phyloP scores from a whole-genome alignment of 202 grass and related monocot species.

The Cymbopogon flexuosus region DNA sequence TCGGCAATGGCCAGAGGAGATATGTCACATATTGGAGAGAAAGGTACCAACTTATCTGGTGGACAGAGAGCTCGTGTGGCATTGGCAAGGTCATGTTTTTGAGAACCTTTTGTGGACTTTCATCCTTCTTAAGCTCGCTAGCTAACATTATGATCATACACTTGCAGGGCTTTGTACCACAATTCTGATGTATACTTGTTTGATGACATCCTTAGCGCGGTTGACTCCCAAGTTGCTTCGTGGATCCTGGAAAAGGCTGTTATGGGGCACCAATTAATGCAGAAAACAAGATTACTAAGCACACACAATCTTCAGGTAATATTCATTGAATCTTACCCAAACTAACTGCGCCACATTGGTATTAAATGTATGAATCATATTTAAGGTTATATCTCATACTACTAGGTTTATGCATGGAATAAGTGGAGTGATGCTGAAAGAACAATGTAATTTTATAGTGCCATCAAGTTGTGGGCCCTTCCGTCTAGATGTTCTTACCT shows the following conservation, averaged over 20 bases:
- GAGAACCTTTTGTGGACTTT: neutral
- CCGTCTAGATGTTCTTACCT: no score
- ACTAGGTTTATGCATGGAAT: conserved; percentile 9
- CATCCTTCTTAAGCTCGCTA: conserved; percentile 5
- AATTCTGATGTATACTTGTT: conserved; percentile 80
- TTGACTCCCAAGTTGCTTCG: conserved; percentile 92
- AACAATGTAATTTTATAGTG: neutral
- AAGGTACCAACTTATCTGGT: conserved; percentile 92
- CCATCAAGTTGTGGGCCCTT: no score
- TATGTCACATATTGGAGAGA: conserved; percentile 73
- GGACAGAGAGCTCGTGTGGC: conserved; percentile 87
- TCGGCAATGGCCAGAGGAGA: conserved; percentile 73
- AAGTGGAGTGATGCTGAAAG: neutral
- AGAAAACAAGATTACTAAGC: conserved; percentile 80
- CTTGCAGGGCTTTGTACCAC: conserved; percentile 81
- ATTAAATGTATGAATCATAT: neutral
- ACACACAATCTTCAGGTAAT: conserved; percentile 86
- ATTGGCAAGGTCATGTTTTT: conserved; percentile 62
- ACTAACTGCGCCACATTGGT: neutral
- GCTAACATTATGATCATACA: conserved; percentile 26
- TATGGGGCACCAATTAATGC: conserved; percentile 51
- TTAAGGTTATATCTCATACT: neutral
- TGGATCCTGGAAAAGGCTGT: conserved; percentile 74
- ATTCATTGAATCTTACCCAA: neutral
- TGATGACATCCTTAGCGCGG: conserved; percentile 91